Evolutionary conservation across 768 basidiomycete species (phyloP).

Genomic region (Sarcodon aspratus): DNA sequence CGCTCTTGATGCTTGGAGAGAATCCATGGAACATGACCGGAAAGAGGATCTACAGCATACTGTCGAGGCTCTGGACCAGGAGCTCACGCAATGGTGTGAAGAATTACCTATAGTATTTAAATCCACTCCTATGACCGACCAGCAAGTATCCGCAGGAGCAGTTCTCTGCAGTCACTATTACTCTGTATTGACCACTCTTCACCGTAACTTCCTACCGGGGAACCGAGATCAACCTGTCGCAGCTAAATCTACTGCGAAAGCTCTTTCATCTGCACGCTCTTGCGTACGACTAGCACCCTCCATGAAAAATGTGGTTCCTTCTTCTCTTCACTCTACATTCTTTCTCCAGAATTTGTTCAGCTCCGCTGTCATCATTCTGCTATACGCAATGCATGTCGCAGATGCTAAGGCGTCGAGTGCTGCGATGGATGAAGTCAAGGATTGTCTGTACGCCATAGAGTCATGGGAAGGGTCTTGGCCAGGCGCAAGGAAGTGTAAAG

Average conservation of each 20-base stretch:
- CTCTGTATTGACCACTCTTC: constrained; percentile 76
- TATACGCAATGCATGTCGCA: constrained; percentile 77
- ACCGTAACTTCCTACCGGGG: constrained; percentile 80
- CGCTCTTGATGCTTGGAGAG: constrained; percentile 67
- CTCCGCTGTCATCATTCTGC: constrained; percentile 73
- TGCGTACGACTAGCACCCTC: constrained; percentile 80
- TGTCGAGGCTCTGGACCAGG: constrained; percentile 68
- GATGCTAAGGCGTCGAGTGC: constrained; percentile 52
- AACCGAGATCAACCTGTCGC: constrained; percentile 58
- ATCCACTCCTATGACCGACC: constrained; percentile 58
- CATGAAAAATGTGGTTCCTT: constrained; percentile 73
- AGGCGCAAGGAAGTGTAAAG: constrained; percentile 79
- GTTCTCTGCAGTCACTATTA: constrained; percentile 86
- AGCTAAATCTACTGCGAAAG: constrained; percentile 67
- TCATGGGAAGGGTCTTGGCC: constrained; percentile 85
- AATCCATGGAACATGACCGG: constrained; percentile 61
- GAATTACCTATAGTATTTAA: constrained; percentile 67
- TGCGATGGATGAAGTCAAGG: constrained; percentile 78
- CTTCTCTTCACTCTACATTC: constrained; percentile 80
- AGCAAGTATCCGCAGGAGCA: constrained; percentile 78
- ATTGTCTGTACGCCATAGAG: constrained; percentile 57
- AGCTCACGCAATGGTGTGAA: constrained; percentile 78
- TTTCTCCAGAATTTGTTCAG: constrained; percentile 88
- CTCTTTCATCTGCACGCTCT: constrained; percentile 74
- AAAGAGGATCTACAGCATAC: constrained; percentile 65